Conservation (phyloP, 768 basidiomycete genomes). For the Boletus speciosus region DNA sequence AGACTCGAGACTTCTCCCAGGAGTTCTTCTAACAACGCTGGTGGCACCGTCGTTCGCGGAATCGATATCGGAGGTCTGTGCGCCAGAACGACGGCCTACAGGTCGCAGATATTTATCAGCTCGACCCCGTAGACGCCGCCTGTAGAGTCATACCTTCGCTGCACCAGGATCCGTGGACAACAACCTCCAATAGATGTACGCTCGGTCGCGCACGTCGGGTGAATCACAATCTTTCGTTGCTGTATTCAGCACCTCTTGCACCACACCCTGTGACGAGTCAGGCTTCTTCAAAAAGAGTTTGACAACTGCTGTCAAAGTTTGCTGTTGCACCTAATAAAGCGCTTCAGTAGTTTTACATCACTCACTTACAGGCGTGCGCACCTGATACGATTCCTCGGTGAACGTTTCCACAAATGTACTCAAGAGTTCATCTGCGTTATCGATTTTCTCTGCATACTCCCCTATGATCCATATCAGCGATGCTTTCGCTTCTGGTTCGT, state of each 20-base stretch:
- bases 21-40: slow-evolving; percentile 86
- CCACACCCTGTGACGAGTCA: slow-evolving; percentile 86
- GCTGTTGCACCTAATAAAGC: slow-evolving; percentile 58
- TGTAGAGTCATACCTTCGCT: slow-evolving; percentile 65
- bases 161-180: slow-evolving; percentile 93
- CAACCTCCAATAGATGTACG: slow-evolving; percentile 97
- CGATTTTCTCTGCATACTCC: slow-evolving; percentile 96
- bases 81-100: slow-evolving; percentile 81
- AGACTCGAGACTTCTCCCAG: slow-evolving; percentile 84
- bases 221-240: slow-evolving; percentile 98
- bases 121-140: background rate
- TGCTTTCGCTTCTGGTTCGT: slow-evolving; percentile 97
- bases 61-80: slow-evolving; percentile 91
- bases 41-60: slow-evolving; percentile 84
- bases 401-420: slow-evolving; percentile 89
- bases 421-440: slow-evolving; percentile 92
- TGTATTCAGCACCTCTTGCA: slow-evolving; percentile 87
- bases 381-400: slow-evolving; percentile 89
- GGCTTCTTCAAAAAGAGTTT: slow-evolving; percentile 96
- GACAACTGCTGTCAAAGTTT: slow-evolving; percentile 91
- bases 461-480: slow-evolving; percentile 99
- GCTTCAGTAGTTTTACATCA: background rate
- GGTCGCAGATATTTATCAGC: background rate
- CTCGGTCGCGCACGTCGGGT: slow-evolving; percentile 93
- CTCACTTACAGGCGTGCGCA: slow-evolving; percentile 25